Percentiles rank a stretch among this genome's conserved stretches.
Conservation (phyloP, 768 basidiomycete genomes). For the Psilocybe subaeruginosa region DNA sequence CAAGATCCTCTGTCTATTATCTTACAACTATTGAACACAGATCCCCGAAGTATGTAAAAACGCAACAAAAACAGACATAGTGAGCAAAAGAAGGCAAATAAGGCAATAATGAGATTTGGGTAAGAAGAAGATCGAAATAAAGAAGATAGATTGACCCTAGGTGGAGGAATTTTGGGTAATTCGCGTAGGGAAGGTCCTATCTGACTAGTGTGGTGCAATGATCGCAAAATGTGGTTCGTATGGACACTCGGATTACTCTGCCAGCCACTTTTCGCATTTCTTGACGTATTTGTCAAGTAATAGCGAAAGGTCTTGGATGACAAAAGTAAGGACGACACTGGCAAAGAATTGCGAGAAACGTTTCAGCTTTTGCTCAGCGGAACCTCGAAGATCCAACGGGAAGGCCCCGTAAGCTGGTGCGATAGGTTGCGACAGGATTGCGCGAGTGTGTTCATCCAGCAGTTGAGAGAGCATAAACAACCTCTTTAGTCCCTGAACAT, state of each 20-base stretch:
- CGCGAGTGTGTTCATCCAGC: slow-evolving; percentile 87
- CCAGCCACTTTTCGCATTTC: slow-evolving; percentile 92
- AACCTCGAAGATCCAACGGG: slow-evolving; percentile 60
- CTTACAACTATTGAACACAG: slow-evolving; percentile 31
- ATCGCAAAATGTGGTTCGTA: slow-evolving; percentile 7
- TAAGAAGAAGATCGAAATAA: slow-evolving; percentile 26
- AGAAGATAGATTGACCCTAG: slow-evolving; percentile 17
- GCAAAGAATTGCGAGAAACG: slow-evolving; percentile 92
- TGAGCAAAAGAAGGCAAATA: slow-evolving; percentile 29
- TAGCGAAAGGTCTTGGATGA: slow-evolving; percentile 84
- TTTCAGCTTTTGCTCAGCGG: slow-evolving; percentile 75
- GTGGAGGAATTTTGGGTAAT: slow-evolving; percentile 12
- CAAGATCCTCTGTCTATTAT: slow-evolving; percentile 28
- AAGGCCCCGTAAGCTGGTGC: slow-evolving; percentile 78
- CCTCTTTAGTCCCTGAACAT: slow-evolving; percentile 74
- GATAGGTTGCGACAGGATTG: slow-evolving; percentile 62
- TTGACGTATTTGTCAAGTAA: slow-evolving; percentile 92
- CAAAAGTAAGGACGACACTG: slow-evolving; percentile 85
- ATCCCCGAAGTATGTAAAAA: slow-evolving; percentile 27
- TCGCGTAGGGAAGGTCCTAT: background rate
- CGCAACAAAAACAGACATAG: slow-evolving; percentile 23
- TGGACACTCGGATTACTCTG: slow-evolving; percentile 51
- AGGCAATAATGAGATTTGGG: slow-evolving; percentile 31
- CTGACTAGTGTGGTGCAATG: slow-evolving; percentile 1
- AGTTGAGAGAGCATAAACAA: slow-evolving; percentile 77